Conservation (phyloP, 2,329 filamentous ascomycete genomes). For the Xylariaceae sp. region DNA sequence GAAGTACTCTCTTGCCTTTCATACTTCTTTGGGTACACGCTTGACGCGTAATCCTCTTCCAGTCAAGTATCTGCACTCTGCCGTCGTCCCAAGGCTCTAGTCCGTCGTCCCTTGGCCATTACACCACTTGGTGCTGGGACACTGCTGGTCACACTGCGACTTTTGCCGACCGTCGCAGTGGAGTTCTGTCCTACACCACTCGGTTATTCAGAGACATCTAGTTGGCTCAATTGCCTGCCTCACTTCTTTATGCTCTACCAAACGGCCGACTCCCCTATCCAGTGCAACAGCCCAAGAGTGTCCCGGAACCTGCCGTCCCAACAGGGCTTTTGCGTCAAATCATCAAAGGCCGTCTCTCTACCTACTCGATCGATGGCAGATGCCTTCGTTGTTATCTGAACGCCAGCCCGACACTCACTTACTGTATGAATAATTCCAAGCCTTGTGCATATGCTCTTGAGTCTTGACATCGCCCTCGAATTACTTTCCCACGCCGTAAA, state of each 20-base stretch:
- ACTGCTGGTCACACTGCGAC: conserved; percentile 31
- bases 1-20: background rate
- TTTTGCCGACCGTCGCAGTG: conserved; percentile 34
- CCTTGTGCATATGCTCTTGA: conserved; percentile 22
- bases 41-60: background rate
- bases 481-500: conserved; percentile 21
- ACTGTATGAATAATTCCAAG: conserved; percentile 15
- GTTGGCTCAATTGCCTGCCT: conserved; percentile 27
- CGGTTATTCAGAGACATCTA: conserved; percentile 35
- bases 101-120: conserved; percentile 17
- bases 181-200: conserved; percentile 38
- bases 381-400: background rate
- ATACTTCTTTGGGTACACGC: background rate
- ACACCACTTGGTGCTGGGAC: conserved; percentile 27
- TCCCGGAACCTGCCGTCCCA: conserved; percentile 27
- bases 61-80: background rate
- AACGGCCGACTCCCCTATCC: conserved; percentile 26
- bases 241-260: conserved; percentile 23
- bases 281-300: conserved; percentile 20
- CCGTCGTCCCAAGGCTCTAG: conserved; percentile 1
- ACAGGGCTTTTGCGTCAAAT: conserved; percentile 20
- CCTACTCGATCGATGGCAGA: background rate
- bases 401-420: conserved; percentile 17
- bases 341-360: conserved; percentile 5
- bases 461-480: conserved; percentile 16